A percentile compares a stretch with the other conserved stretches of the same genome.
Conservation (phyloP, 2,329 filamentous ascomycete genomes). For the Phaeophleospora eucalypticola region DNA sequence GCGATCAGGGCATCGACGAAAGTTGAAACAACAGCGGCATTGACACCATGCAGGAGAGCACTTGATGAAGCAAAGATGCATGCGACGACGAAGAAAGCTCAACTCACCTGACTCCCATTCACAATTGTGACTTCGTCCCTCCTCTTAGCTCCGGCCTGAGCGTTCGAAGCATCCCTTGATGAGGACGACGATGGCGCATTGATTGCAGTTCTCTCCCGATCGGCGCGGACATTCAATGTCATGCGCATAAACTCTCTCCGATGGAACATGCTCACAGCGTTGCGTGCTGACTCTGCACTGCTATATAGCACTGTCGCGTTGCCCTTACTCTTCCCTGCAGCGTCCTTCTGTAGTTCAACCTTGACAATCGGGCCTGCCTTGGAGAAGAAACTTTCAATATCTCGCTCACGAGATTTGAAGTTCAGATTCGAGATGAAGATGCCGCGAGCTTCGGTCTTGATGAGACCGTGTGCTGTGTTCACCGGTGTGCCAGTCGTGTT, state of each 20-base stretch:
- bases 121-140: constrained; percentile 19
- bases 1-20: too few relatives aligned
- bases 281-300: constrained; percentile 22
- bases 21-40: too few relatives aligned
- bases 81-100: neutral
- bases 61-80: neutral
- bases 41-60: too few relatives aligned
- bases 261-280: constrained; percentile 26
- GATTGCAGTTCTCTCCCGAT: constrained; percentile 25
- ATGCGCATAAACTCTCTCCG: constrained; percentile 21
- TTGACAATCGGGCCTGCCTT: constrained; percentile 25
- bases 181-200: constrained; percentile 6
- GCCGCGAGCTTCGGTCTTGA: constrained; percentile 26
- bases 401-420: constrained; percentile 25
- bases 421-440: constrained; percentile 28
- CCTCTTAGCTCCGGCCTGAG: constrained; percentile 2
- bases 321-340: constrained; percentile 28
- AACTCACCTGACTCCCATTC: constrained; percentile 23
- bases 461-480: constrained; percentile 23
- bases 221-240: constrained; percentile 24
- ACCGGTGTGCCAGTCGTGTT: constrained; percentile 23
- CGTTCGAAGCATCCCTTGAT: constrained; percentile 1
- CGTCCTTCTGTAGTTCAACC: constrained; percentile 25
- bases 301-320: constrained; percentile 27
- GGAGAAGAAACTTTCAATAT: constrained; percentile 26